A percentile compares a stretch with the other conserved stretches of the same genome.
Conservation (phyloP, 2,329 filamentous ascomycete genomes). For the Zasmidium citrigriseum region DNA sequence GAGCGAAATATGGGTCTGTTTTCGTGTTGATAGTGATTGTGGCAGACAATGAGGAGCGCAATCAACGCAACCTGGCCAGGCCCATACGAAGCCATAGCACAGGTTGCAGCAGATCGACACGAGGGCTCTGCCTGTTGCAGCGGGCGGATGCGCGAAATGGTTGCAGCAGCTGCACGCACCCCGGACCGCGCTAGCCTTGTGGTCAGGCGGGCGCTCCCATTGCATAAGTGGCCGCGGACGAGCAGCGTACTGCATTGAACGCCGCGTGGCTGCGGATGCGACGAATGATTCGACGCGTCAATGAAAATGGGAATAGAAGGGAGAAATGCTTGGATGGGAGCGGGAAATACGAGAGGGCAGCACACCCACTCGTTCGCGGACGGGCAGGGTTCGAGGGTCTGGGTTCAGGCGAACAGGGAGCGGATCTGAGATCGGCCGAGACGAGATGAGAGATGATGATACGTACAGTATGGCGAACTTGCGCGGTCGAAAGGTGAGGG, state of each 20-base stretch:
- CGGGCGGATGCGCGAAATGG: constrained; percentile 23
- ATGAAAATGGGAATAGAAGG: constrained; percentile 14
- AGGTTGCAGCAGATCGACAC: constrained; percentile 24
- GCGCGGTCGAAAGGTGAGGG: constrained; percentile 75
- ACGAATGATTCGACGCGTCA: constrained; percentile 19
- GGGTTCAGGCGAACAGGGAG: constrained; percentile 14
- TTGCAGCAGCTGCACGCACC: constrained; percentile 25
- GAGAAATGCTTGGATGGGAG: constrained; percentile 13
- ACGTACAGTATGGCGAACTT: constrained; percentile 99
- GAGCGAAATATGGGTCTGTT: background rate
- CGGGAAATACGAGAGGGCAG: constrained; percentile 21
- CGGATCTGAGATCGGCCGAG: constrained; percentile 10
- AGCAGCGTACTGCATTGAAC: constrained; percentile 23
- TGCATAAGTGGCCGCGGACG: constrained; percentile 32
- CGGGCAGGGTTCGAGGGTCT: constrained; percentile 12
- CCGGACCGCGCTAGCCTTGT: constrained; percentile 31
- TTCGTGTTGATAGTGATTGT: constrained; percentile 7
- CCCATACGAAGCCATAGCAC: constrained; percentile 10
- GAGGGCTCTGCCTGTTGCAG: constrained; percentile 21
- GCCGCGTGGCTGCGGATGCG: constrained; percentile 27
- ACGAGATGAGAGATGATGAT: constrained; percentile 16
- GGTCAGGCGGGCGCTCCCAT: constrained; percentile 35
- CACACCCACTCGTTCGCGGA: constrained; percentile 24
- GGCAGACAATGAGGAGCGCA: background rate
- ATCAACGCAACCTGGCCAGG: constrained; percentile 10